Conservation (phyloP, 306 rosid genomes). For the Vicia faba region DNA sequence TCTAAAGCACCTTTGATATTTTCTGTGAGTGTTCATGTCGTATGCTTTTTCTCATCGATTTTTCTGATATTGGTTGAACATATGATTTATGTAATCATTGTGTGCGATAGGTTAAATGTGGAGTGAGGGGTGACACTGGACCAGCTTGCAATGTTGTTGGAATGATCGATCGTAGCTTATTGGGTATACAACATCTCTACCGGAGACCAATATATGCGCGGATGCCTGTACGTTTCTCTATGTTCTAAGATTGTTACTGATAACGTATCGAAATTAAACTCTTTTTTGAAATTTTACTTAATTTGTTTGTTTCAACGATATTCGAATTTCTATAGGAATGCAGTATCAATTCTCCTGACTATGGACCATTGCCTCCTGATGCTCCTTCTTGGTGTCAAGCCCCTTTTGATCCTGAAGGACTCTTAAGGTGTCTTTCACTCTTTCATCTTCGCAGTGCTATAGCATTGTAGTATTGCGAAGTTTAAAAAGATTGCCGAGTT, state of each 20-base stretch:
- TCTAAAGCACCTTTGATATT: slow-evolving; percentile 50
- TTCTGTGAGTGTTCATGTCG: slow-evolving; percentile 60
- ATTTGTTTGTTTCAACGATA: neutral
- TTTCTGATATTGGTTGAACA: slow-evolving; percentile 21
- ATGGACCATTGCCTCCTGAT: slow-evolving; percentile 81
- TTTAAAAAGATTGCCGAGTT: neutral
- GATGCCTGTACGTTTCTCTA: slow-evolving; percentile 51
- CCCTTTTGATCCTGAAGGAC: slow-evolving; percentile 98
- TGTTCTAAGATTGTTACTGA: neutral
- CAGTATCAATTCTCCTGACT: slow-evolving; percentile 78
- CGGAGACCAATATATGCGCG: slow-evolving; percentile 72
- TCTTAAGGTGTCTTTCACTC: slow-evolving; percentile 59
- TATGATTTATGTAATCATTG: neutral
- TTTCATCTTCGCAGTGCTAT: too few species aligned
- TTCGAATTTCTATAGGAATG: slow-evolving; percentile 58
- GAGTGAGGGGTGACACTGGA: slow-evolving; percentile 73
- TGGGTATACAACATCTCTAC: slow-evolving; percentile 76
- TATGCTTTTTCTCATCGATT: neutral
- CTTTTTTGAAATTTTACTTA: neutral
- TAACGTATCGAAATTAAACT: too few species aligned
- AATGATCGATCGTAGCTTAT: slow-evolving; percentile 79
- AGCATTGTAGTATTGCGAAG: too few species aligned
- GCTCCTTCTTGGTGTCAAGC: slow-evolving; percentile 99
- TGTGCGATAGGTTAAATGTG: slow-evolving; percentile 78
- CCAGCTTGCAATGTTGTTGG: slow-evolving; percentile 91